Evolutionary conservation across 352 stramenopile species (phyloP), one percentile per base, ranked within the genome.

Genomic region (Phytopythium sindhum): DNA sequence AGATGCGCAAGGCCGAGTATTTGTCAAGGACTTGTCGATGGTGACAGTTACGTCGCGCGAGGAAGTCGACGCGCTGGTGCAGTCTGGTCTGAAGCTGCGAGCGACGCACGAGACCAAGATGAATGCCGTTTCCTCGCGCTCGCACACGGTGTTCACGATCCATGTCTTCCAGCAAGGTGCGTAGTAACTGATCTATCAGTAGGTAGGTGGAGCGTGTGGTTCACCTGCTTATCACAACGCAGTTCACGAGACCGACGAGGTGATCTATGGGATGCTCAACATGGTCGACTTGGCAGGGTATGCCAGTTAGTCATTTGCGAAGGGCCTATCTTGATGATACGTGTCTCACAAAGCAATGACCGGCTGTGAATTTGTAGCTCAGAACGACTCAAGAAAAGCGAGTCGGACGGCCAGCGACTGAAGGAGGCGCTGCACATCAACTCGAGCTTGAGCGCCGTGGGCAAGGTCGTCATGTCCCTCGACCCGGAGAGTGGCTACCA

Each of bases 41-140:
- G 90, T 97, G 14, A 93, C 90, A 0, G 93, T 98, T n/a, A 88
- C 78, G 0, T 90, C 78, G 2, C 79, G 88, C 0, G 80, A 95
- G 65, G 89, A 98, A 59, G 91, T 88, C 0, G 84, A 92, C 51
- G 79, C 80, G 14, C 82, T 98, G 24, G 85, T 98, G 15, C 81
- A 91, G 42, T 86, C 81, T 3, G 93, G 93, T 1, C 72, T 98
- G 2, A 88, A 85, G 51, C 67, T 98, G 35, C 81, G 93, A 2
- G 89, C 93, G 17, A 98, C 93, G 0, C 86, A 97, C 67, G 89
- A 95, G 72, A 98, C 91, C 24, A 96, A 96, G 64, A 97, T 98
- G 86, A 97, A 98, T 60, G 83, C 89, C 2, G 77, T 96, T 10
- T 97, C 90, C 0, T 97, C 90, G 7, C 84, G 86, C 1, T 95